Base-by-base conservation (phyloP, 2,329 filamentous ascomycete genomes). In the Aspergillus sp. region DNA sequence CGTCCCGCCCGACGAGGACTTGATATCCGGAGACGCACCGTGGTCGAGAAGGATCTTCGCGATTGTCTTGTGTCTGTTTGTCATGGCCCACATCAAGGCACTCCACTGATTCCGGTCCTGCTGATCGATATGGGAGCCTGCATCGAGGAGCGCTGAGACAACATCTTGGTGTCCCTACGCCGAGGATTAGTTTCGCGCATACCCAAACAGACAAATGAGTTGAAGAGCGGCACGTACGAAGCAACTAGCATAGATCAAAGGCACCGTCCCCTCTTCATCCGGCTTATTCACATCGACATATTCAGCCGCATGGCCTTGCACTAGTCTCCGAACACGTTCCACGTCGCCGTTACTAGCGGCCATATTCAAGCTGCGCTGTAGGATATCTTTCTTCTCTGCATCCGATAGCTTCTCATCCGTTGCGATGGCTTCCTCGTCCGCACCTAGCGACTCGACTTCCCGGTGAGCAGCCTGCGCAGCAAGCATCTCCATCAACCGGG, bases 21-120 rank as follows among this genome's bases (percentile, higher is more conserved):
- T 97, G 67, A 96, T 90, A 70, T 98, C 94, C 3, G 93, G 90
- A n/a, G 93, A 97, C 19, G 95, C 95, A 15, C 93, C 93, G 70
- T 95, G 91, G 74, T 99, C 94, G 36, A 99, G 85, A 15, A 99
- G 81, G 10, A 92, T 83, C 77, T 98, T 98, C 38, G 94, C 93
- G 67, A 99, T 99, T 51, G 88, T 89, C 78, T 98, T 98, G 78
- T 99, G 95, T 59, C 93, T 84, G 76, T 99, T 99, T 58, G 95
- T 99, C 91, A 98, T 98, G 53, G 95, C 94, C 95, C 95, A 99
- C 93, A 99, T 99, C 63, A 99, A 83, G 13, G 95, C 91, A 70
- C 91, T 98, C 95, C 95, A 99, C 72, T 96, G 90, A 73, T 98
- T 98, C 64, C 89, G 91, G 74, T 99, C 95, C 77, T 98, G 94